Evolutionary conservation across 768 basidiomycete genomes (phyloP), one percentile per base, ranked within the genome.

Genomic region (Lentinus brumalis): DNA sequence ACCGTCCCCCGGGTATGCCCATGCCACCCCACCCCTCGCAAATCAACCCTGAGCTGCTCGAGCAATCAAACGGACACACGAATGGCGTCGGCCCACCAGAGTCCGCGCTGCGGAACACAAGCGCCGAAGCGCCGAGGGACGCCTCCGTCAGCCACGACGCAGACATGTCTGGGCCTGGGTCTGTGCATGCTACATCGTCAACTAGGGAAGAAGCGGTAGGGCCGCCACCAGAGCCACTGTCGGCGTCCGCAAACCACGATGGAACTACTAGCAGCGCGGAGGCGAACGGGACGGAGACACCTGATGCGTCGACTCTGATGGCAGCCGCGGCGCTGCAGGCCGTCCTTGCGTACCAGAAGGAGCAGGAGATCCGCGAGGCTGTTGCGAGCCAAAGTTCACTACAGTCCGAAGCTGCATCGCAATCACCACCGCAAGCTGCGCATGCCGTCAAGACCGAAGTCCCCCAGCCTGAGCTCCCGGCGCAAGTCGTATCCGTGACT

Each of bases 1-100:
- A 86, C 63, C 83, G 84, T 35, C 67, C 72, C 15, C 62, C 67
- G 6, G 63, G 66, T 39, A 68, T 76, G 66, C 63, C 67, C 26
- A 42, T 62, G 1, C 65, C 70, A 32, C 72, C 67, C 7, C 67
- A 66, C 31, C 44, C 53, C 57, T 5, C 63, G 2, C 71, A 73
- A 41, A 64, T 71, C 54, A 61, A 63, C 41, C 72, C 73, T 3
- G 61, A 69, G 40, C 47, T 71, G 6, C 57, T 61, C 32, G 31
- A 60, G n/a, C 60, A 65, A 55, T 65, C 64, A 30, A 61, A 62
- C 45, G 63, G 59, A 9, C 49, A 55, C 31, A 39, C 53, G 53
- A 51, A 46, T 41, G 63, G 59, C 31, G 59, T 60, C 51, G 52
- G 44, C 9, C 55, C 63, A n/a, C 59, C 59, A n/a, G 62, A 63